These are phyloP conservation scores for Pyricularia sp. DNA, from an alignment of 2,329 filamentous ascomycete species.

Conservation along the genomic window DNA sequence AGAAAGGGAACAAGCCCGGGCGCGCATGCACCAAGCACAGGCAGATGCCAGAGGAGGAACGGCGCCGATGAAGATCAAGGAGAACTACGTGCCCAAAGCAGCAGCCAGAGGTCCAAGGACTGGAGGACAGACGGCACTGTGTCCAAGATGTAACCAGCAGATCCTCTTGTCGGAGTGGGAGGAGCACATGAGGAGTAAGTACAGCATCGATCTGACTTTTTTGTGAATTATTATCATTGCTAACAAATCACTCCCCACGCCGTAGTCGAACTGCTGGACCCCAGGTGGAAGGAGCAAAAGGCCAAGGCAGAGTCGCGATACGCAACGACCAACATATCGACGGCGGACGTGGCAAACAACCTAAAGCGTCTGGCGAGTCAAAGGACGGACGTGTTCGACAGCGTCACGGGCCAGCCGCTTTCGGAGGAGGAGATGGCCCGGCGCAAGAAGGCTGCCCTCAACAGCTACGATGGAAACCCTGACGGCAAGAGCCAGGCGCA, in stretches of 20 bases:
- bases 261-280: slow-evolving; percentile 80
- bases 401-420: slow-evolving; percentile 55
- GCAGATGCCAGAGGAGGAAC: slow-evolving; percentile 63
- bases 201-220: background rate
- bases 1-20: slow-evolving; percentile 50
- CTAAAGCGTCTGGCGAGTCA: slow-evolving; percentile 90
- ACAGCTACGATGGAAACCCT: slow-evolving; percentile 56
- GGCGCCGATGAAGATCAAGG: slow-evolving; percentile 78
- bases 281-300: slow-evolving; percentile 91
- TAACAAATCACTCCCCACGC: background rate
- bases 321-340: slow-evolving; percentile 77
- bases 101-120: slow-evolving; percentile 46
- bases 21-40: slow-evolving; percentile 65
- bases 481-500: slow-evolving; percentile 47
- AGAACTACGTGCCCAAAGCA: slow-evolving; percentile 83
- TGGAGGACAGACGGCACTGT: slow-evolving; percentile 65
- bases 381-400: slow-evolving; percentile 79
- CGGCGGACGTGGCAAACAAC: slow-evolving; percentile 83
- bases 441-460: slow-evolving; percentile 62
- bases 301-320: slow-evolving; percentile 79
- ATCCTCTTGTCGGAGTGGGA: slow-evolving; percentile 83
- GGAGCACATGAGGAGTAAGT: slow-evolving; percentile 78
- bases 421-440: slow-evolving; percentile 66
- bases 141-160: slow-evolving; percentile 87
- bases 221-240: background rate